Conservation (phyloP, 306 rosid genomes). For the Morella rubra region DNA sequence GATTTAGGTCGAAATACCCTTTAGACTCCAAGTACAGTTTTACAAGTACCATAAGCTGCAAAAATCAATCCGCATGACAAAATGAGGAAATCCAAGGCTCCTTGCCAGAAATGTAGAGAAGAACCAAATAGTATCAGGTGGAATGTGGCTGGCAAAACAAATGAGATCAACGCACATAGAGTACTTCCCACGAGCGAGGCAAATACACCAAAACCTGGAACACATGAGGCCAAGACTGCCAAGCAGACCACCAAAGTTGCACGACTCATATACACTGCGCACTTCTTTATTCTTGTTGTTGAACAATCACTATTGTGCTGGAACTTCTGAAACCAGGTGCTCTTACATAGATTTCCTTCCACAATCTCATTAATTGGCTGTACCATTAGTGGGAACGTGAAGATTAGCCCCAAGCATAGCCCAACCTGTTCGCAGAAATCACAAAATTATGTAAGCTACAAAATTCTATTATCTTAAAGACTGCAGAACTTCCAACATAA, state of each 20-base stretch:
- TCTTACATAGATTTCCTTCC: constrained; percentile 47
- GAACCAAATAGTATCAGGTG: constrained; percentile 66
- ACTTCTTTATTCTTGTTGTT: constrained; percentile 27
- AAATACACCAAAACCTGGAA: constrained; percentile 67
- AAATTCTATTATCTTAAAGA: neutral
- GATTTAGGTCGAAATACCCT: constrained; percentile 12
- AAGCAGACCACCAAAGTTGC: constrained; percentile 59
- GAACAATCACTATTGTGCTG: constrained; percentile 22
- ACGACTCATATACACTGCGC: constrained; percentile 47
- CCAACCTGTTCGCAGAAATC: constrained; percentile 54
- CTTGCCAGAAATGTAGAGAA: constrained; percentile 58
- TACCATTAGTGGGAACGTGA: constrained; percentile 88
- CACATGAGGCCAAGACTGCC: constrained; percentile 60
- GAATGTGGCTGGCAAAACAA: constrained; percentile 80
- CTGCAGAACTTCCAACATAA: neutral
- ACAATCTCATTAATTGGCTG: constrained; percentile 84
- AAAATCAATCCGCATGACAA: constrained; percentile 66
- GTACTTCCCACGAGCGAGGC: constrained; percentile 90
- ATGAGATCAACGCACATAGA: constrained; percentile 77
- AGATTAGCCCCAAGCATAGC: constrained; percentile 71
- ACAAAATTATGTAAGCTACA: neutral
- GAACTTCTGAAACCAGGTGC: constrained; percentile 27
- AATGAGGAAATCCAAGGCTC: constrained; percentile 51
- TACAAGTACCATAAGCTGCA: constrained; percentile 80
- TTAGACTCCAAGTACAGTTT: constrained; percentile 56